Base-by-base conservation (phyloP, 768 basidiomycete species). In the Pulveroboletus frians region DNA sequence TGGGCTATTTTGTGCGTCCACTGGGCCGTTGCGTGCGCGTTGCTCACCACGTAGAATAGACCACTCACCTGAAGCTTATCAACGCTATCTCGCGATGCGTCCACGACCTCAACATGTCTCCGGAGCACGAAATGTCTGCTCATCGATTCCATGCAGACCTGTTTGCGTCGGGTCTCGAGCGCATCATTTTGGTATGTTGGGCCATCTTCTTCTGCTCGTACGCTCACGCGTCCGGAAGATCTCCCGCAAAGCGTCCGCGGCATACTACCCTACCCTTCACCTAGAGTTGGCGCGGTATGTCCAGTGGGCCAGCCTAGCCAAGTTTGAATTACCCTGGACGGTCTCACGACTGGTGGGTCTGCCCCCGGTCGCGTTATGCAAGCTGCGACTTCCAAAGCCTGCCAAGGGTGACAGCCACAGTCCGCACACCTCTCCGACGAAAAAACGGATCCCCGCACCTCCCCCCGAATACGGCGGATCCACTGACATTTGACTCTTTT, bases 211-310 rank as follows among this genome's bases (percentile, higher is more conserved):
- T 40, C 11, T 20, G 20, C 27, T 8, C 4, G 27, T 23, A 15
- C 31, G 38, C 47, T 49, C 37, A 43, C 31, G 39, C 18, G 42
- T 26, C 32, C 13, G 27, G 3, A 56, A 98, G 94, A 91, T 94
- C 38, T 82, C 92, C 1, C 88, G 96, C 43, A 97, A 97, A 69
- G 92, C 96, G 14, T 97, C 94, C 15, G 83, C 86, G 20, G 84
- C 86, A 11, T 97, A 96, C 68, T 99, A 99, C 67, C 92, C 93
- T 0, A 86, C 83, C 3, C 78, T 99, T 1, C 96, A 99, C 67
- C 83, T 98, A 35, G 95, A 99, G 68, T 73, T 99, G 43, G 80
- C 92, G 13, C 82, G 93, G 29, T 98, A 97, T 65, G 77, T 97
- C 55, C 73, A 77, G 1, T 76, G 81, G 53, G 82, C 85, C 3